Conservation (phyloP, 352 stramenopile species). For the Globisporangium cylindrosporum region DNA sequence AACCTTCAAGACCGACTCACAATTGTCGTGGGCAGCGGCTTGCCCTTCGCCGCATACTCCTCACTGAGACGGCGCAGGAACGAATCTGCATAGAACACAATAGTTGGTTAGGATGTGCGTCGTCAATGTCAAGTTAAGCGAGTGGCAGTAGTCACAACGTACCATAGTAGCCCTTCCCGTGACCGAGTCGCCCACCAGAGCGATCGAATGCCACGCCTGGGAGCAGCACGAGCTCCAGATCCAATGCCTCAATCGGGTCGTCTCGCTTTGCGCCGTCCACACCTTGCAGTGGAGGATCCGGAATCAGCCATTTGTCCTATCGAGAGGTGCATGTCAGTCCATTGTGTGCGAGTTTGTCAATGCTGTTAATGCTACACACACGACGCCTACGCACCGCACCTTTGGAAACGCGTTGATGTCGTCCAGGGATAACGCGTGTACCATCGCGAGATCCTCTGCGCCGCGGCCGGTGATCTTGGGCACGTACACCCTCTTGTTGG, state of each 20-base stretch:
- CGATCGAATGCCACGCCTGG: conserved; percentile 83
- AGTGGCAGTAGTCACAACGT: conserved; percentile 1
- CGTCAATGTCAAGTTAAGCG: neutral
- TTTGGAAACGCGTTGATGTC: conserved; percentile 83
- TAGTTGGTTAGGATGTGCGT: neutral
- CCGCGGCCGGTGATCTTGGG: conserved; percentile 77
- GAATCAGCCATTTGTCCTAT: conserved; percentile 88
- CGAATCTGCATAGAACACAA: conserved; percentile 37
- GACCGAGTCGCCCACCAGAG: conserved; percentile 70
- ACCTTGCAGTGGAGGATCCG: conserved; percentile 52
- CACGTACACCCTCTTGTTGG: conserved; percentile 80
- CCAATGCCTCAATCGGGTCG: conserved; percentile 40
- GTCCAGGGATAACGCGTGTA: conserved; percentile 51
- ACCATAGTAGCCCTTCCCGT: conserved; percentile 90
- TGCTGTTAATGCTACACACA: too few species aligned
- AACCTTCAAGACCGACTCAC: conserved; percentile 26
- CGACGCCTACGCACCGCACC: conserved; percentile 22
- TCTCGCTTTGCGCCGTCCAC: conserved; percentile 25
- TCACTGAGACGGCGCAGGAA: conserved; percentile 65
- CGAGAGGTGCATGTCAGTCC: neutral
- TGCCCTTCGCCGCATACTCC: conserved; percentile 34
- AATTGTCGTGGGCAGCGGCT: conserved; percentile 45
- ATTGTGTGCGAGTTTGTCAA: too few species aligned
- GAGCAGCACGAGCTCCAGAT: conserved; percentile 80
- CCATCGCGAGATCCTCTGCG: conserved; percentile 78